Percentiles rank a stretch among this genome's conserved stretches.
Evolutionary conservation across 345 rosid genomes (phyloP).

Genomic region (Psidium guajava): DNA sequence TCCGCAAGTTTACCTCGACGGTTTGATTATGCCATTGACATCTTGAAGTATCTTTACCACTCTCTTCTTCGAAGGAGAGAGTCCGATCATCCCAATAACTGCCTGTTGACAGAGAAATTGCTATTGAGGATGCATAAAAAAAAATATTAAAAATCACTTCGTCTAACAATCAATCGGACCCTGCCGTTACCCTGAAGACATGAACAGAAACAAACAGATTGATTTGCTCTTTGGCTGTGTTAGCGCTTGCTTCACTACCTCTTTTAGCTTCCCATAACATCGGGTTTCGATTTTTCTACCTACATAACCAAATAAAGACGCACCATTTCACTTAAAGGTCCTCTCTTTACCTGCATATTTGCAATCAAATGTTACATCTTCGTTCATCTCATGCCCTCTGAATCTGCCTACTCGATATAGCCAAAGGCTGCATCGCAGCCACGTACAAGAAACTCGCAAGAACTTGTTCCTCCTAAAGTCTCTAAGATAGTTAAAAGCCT

Average conservation of each 20-base stretch:
- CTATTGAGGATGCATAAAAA: neutral
- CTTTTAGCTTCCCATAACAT: neutral
- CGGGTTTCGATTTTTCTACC: neutral
- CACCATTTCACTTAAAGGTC: neutral
- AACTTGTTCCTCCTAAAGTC: neutral
- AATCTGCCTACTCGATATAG: neutral
- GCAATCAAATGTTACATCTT: neutral
- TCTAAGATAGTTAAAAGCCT: neutral
- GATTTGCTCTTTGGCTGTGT: neutral
- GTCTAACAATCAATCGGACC: neutral
- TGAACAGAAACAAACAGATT: neutral
- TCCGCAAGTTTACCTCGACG: constrained; percentile 17
- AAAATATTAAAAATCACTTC: neutral
- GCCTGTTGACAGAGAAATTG: constrained; percentile 1
- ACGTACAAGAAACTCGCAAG: neutral
- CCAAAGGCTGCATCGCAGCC: neutral
- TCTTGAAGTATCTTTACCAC: constrained; percentile 19
- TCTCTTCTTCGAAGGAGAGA: constrained; percentile 26
- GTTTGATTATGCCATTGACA: constrained; percentile 24
- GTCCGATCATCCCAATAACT: constrained; percentile 10
- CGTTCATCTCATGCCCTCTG: neutral
- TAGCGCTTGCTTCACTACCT: neutral
- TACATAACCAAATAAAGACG: neutral
- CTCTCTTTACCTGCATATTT: neutral
- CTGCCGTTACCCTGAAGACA: neutral